Evolutionary conservation across 805 yeast genomes (phyloP).

Genomic region (Candida nitratophila): DNA sequence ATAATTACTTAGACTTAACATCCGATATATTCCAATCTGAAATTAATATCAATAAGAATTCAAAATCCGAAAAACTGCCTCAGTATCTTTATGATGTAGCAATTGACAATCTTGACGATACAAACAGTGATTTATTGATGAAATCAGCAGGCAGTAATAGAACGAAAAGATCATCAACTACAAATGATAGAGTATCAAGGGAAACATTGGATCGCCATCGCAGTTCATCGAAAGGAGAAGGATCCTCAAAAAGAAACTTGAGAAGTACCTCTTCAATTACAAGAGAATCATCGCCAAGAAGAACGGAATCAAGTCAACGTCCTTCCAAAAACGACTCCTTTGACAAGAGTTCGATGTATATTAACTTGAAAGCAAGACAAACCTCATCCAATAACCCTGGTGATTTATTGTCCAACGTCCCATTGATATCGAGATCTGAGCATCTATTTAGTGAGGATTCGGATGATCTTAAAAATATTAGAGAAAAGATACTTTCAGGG

Average conservation of each 20-base stretch:
- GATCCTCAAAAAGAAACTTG: too few relatives aligned
- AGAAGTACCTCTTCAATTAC: neutral
- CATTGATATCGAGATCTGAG: constrained; percentile 30
- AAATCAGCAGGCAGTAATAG: neutral
- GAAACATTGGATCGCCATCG: neutral
- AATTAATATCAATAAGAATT: constrained; percentile 46
- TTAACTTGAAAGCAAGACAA: constrained; percentile 46
- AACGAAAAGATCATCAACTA: neutral
- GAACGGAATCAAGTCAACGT: neutral
- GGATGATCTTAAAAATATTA: too few relatives aligned
- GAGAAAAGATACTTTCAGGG: neutral
- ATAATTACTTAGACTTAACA: constrained; percentile 79
- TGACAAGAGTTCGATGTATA: constrained; percentile 30
- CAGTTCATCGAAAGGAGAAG: too few relatives aligned
- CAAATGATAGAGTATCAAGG: neutral
- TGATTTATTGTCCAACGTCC: constrained; percentile 76
- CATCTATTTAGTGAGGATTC: neutral
- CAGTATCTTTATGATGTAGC: constrained; percentile 54
- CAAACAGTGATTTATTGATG: neutral
- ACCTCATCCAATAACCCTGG: constrained; percentile 63
- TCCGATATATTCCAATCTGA: constrained; percentile 77
- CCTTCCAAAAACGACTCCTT: neutral
- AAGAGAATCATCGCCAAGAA: neutral
- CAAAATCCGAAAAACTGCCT: constrained; percentile 45
- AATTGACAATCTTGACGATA: constrained; percentile 32